Base-by-base conservation (phyloP, 1,284 basidiomycete species). In the Cronartium ribicola region DNA sequence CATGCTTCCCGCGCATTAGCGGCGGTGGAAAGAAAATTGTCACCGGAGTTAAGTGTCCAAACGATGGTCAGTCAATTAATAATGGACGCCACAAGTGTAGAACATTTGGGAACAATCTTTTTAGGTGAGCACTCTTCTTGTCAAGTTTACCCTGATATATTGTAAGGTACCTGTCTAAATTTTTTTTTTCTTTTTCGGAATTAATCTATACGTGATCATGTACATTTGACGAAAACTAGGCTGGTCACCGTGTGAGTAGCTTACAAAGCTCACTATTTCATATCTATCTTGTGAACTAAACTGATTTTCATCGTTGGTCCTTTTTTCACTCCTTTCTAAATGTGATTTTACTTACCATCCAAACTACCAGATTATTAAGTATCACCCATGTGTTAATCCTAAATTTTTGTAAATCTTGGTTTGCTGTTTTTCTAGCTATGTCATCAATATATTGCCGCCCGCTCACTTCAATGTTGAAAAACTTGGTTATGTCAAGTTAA, bases 51-150 rank as follows among this genome's bases (percentile, higher is more conserved):
- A 77, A 95, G 91, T 79, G 90, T 95, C 44, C 91, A 96, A 81
- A 94, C 91, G 79, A 91, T 89, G 3, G 92, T 98, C 76, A 97
- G 96, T 82, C 89, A 94, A 81, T 86, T 98, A 48, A 90, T 98
- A 75, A 88, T 91, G 36, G 88, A 94, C 80, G 95, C 95, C 48
- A 91, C 88, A 51, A 90, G 95, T 80, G 81, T 84, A 0, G 83
- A 84, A 46, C 91, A 93, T 81, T 83, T 98, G 43, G 89, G 88
- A 1, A 85, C 85, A 37, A 93, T 98, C 79, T 98, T 87, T 61
- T 76, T 76, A 41, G 81, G 81, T 37, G 40, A 60, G 59, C 36
- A n/a, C 20, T 63, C 20, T 40, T 14, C 10, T 17, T 63, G 61
- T 17, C 36, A 63, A 61, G 39, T 61, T 43, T 37, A 40, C 51